A percentile compares a stretch with the other conserved stretches of the same genome.
Evolutionary conservation across 1,284 basidiomycete species (phyloP).

Genomic region (Malassezia dermatis): DNA sequence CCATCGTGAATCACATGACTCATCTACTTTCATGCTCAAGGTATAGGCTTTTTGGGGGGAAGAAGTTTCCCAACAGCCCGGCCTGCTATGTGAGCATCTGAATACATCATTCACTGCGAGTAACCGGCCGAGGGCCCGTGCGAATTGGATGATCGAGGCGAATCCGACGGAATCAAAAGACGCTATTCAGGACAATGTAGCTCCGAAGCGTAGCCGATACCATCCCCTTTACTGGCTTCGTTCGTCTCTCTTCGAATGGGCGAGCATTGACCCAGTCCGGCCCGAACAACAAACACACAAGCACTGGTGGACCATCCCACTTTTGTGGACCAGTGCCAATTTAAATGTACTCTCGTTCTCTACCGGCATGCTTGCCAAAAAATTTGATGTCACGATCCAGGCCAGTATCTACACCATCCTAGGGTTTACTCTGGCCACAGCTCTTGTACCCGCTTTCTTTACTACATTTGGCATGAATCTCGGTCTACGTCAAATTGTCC

Average conservation of each 20-base stretch:
- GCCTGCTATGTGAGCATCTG: too few species aligned
- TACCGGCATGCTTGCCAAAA: conserved; percentile 55
- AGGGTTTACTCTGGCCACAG: conserved; percentile 47
- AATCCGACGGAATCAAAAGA: too few species aligned
- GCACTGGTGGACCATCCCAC: background rate
- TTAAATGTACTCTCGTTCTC: conserved; percentile 52
- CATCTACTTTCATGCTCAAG: too few species aligned
- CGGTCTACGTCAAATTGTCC: conserved; percentile 57
- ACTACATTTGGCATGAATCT: conserved; percentile 54
- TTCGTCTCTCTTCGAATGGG: conserved; percentile 1
- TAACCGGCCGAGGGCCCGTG: too few species aligned
- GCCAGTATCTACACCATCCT: conserved; percentile 48
- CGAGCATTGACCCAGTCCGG: background rate
- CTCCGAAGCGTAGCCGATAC: too few species aligned
- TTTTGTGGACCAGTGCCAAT: background rate
- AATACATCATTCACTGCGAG: too few species aligned
- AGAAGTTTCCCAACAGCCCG: too few species aligned
- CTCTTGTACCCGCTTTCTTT: conserved; percentile 30
- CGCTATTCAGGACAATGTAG: too few species aligned
- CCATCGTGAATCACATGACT: too few species aligned
- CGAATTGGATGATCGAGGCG: too few species aligned
- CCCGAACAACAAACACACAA: background rate
- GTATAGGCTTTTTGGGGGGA: too few species aligned
- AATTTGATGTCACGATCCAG: conserved; percentile 54
- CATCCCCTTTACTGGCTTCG: background rate